Conservation (phyloP, 345 rosid species). For the Reutealis trisperma region DNA sequence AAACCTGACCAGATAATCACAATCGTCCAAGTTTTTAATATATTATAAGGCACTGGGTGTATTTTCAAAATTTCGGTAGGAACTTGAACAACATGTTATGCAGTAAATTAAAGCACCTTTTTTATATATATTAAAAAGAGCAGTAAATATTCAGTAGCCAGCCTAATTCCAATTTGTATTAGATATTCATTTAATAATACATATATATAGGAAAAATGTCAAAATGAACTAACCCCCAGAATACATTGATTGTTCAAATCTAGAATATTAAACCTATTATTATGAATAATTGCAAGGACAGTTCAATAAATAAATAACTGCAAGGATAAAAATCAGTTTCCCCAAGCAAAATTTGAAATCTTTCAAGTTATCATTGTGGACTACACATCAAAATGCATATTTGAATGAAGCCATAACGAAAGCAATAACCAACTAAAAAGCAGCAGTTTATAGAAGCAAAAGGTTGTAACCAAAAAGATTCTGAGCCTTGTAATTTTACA, state of each 20-base stretch:
- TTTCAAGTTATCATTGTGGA: neutral
- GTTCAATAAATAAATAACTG: neutral
- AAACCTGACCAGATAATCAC: neutral
- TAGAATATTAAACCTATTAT: neutral
- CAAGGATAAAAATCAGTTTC: neutral
- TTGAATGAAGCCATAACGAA: neutral
- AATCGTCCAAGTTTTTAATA: neutral
- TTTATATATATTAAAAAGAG: too few relatives aligned
- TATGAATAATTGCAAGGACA: neutral
- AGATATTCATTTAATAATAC: neutral
- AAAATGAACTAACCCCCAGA: neutral
- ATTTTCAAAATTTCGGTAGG: too few relatives aligned
- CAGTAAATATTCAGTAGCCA: neutral
- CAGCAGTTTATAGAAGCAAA: slow-evolving; percentile 10
- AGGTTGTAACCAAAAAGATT: slow-evolving; percentile 12
- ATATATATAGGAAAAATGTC: neutral
- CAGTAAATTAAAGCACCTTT: too few relatives aligned
- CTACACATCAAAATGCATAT: neutral
- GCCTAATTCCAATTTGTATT: neutral
- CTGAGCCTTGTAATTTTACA: slow-evolving; percentile 45
- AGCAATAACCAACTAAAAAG: slow-evolving; percentile 13
- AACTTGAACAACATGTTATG: too few relatives aligned
- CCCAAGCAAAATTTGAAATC: neutral
- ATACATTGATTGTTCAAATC: neutral
- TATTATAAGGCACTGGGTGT: too few relatives aligned